phyloP scores from a whole-genome alignment of 1,284 basidiomycete genomes.

The Tetrapyrgos nigripes region DNA sequence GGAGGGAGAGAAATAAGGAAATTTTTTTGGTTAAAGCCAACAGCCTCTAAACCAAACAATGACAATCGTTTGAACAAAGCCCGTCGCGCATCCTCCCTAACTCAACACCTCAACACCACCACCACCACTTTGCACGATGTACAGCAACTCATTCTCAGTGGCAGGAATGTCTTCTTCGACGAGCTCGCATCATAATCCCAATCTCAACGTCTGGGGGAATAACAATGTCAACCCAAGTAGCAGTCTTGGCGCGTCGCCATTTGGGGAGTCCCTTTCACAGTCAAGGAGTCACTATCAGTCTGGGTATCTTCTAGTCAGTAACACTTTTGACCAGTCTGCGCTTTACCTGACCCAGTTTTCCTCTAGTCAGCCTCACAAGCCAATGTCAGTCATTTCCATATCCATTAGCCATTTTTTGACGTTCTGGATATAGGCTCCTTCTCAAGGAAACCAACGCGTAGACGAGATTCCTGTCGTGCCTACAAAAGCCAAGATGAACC shows the following conservation, averaged over 20 bases:
- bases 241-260: constrained; percentile 24
- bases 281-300: constrained; percentile 77
- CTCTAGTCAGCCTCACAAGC: constrained; percentile 64
- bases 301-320: constrained; percentile 73
- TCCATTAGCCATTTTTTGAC: constrained; percentile 11
- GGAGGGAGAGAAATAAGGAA: no score
- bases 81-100: no score
- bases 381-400: constrained; percentile 43
- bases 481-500: constrained; percentile 80
- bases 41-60: no score
- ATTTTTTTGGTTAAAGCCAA: no score
- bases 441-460: constrained; percentile 62
- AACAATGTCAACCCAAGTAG: not conserved
- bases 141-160: constrained; percentile 19
- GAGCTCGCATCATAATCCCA: constrained; percentile 16
- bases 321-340: not conserved
- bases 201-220: constrained; percentile 24
- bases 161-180: constrained; percentile 26
- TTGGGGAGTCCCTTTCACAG: constrained; percentile 66
- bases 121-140: no score
- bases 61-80: no score
- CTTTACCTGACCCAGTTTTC: constrained; percentile 2
- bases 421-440: constrained; percentile 46
- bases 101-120: no score
- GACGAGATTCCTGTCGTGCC: constrained; percentile 75